Percentiles rank a stretch among this genome's conserved stretches.
These are phyloP conservation scores for Aspergillus hancockii DNA, from an alignment of 495 filamentous ascomycete species.

Conservation along the genomic window DNA sequence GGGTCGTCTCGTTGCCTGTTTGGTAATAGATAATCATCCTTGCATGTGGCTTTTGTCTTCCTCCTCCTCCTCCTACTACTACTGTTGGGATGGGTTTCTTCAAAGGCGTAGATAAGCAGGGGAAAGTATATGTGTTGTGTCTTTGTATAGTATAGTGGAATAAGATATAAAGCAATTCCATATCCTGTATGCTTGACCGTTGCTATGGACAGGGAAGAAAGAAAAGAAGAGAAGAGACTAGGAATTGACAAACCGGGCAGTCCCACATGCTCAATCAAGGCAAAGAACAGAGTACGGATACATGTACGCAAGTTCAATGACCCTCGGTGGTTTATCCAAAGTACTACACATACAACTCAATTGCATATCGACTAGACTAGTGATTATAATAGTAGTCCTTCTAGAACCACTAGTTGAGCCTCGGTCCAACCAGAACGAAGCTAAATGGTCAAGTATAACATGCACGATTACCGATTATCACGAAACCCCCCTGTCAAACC, in stretches of 20 bases:
- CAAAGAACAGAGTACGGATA: background rate
- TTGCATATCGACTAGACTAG: background rate
- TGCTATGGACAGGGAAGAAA: too few species aligned
- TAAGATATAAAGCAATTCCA: too few species aligned
- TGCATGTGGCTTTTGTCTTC: background rate
- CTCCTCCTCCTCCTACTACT: too few species aligned
- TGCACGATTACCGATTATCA: background rate
- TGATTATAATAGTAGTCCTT: slow-evolving; percentile 6
- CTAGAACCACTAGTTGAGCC: slow-evolving; percentile 1
- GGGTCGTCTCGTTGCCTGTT: background rate
- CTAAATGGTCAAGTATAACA: background rate
- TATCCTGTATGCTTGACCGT: too few species aligned
- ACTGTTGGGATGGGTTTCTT: too few species aligned
- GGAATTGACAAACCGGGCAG: too few species aligned
- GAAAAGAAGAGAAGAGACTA: too few species aligned
- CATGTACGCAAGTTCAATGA: background rate
- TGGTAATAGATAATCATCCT: background rate
- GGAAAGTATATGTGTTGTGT: too few species aligned
- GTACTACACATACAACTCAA: background rate
- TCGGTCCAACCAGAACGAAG: background rate
- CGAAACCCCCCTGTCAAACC: background rate
- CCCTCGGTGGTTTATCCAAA: background rate
- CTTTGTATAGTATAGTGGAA: too few species aligned
- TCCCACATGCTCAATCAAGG: too few species aligned
- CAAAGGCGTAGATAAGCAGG: too few species aligned